Base-by-base conservation (phyloP, 2,329 filamentous ascomycete species). In the Ramularia endophylla region DNA sequence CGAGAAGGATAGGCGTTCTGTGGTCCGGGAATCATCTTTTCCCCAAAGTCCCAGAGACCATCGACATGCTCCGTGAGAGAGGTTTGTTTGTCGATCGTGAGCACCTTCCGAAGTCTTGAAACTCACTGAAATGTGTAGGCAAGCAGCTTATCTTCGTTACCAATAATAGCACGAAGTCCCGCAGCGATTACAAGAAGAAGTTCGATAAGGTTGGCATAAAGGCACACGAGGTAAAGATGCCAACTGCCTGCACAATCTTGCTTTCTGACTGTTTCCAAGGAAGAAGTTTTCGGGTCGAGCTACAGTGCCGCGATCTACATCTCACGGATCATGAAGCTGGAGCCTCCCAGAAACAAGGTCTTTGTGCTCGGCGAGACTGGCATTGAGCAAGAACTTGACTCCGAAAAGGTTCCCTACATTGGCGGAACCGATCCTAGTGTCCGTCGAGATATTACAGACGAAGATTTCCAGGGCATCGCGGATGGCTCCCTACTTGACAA, bases 221-320 rank as follows among this genome's bases (percentile, higher is more conserved):
- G 1, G 81, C 80, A 54, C 73, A 78, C 44, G 78, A 84, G 48
- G 76, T 78, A 59, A 60, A n/a, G n/a, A n/a, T n/a, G n/a, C n/a
- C n/a, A n/a, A n/a, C n/a, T n/a, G 39, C 20, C n/a, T 11, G 9
- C 15, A 27, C 4, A 4, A 17, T 11, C 25, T 13, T 37, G 30
- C 32, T 11, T 4, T 11, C 15, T 25, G n/a, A 32, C 30, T 32
- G 15, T 11, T 9, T 9, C 13, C 13, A 52, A 80, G 74, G 87
- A 97, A 60, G 92, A 98, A 69, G 85, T 98, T 53, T 98, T 98
- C 62, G 88, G 87, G 47, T 95, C 90, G 7, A 85, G 89, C 28
- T 98, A 98, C 75, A 94, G 87, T 52, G 82, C 92, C 29, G 86
- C 90, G 48, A 83, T 98, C 62, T 98, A 98, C 73, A 95, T 98